These are phyloP conservation scores for Jatropha multifida DNA, from an alignment of 441 rosid species.

Conservation along the genomic window DNA sequence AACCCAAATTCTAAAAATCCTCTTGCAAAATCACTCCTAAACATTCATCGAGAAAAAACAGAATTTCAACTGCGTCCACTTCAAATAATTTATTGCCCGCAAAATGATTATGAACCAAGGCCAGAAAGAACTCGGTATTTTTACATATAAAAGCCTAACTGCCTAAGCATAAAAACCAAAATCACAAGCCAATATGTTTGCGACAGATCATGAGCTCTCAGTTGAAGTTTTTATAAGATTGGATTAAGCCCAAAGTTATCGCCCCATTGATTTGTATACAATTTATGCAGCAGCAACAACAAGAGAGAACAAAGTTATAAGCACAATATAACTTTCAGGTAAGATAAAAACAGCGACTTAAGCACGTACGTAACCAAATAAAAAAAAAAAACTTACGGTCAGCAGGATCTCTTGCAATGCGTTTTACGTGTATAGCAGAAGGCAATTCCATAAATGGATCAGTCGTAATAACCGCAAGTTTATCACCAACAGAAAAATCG, in stretches of 20 bases:
- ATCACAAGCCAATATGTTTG: too few species aligned
- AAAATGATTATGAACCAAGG: too few species aligned
- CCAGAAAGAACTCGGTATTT: background rate
- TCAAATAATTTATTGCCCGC: too few species aligned
- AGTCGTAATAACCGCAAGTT: slow-evolving; percentile 80
- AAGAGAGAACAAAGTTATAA: background rate
- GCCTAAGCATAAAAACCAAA: background rate
- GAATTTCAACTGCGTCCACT: background rate
- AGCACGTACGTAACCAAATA: too few species aligned
- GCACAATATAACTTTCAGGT: too few species aligned
- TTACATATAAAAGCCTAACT: background rate
- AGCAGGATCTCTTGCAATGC: slow-evolving; percentile 55
- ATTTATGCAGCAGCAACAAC: background rate
- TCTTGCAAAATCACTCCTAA: background rate
- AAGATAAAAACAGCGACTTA: too few species aligned
- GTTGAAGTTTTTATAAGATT: background rate
- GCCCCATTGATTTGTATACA: background rate
- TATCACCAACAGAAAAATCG: slow-evolving; percentile 79
- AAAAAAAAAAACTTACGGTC: slow-evolving; percentile 52
- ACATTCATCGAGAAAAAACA: background rate
- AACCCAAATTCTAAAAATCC: background rate
- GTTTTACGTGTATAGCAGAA: slow-evolving; percentile 86
- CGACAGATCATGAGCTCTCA: background rate
- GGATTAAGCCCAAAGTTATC: background rate
- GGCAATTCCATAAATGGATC: slow-evolving; percentile 84